These are phyloP conservation scores for Exsudoporus floridanus DNA, from an alignment of 1,284 basidiomycete genomes.

Conservation along the genomic window DNA sequence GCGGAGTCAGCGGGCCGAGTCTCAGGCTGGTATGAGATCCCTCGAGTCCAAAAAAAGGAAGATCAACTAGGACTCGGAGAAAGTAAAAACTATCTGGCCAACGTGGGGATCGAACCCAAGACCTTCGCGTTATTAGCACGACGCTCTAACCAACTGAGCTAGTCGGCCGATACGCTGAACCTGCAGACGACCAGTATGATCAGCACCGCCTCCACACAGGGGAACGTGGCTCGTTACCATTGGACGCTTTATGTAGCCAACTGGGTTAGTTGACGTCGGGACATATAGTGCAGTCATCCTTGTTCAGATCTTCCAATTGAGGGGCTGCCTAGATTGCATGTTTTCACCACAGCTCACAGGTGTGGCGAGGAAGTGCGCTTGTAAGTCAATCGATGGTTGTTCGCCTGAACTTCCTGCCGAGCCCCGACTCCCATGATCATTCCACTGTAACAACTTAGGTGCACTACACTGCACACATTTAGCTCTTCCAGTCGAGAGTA, in stretches of 20 bases:
- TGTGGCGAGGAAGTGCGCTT: background rate
- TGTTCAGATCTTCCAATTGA: too few species aligned
- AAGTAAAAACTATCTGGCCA: conserved; percentile 18
- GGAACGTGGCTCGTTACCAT: too few species aligned
- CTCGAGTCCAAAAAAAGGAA: conserved; percentile 18
- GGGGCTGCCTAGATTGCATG: background rate
- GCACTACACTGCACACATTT: background rate
- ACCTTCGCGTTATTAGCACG: conserved; percentile 36
- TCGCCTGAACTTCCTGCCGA: too few species aligned
- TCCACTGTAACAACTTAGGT: background rate
- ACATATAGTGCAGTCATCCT: too few species aligned
- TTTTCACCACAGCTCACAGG: background rate
- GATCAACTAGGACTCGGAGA: background rate
- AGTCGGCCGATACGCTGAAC: conserved; percentile 14
- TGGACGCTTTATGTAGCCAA: too few species aligned
- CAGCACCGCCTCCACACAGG: too few species aligned
- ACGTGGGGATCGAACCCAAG: conserved; percentile 38
- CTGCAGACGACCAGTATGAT: too few species aligned
- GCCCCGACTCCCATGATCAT: background rate
- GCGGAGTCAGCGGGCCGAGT: conserved; percentile 20
- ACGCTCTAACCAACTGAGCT: conserved; percentile 32
- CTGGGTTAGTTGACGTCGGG: too few species aligned
- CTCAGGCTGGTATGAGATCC: conserved; percentile 21
- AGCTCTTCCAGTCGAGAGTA: background rate
- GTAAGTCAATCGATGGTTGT: background rate